A percentile compares a stretch with the other conserved stretches of the same genome.
These are phyloP conservation scores for Rhodotorula graminis DNA, from an alignment of 768 basidiomycete genomes.

Conservation along the genomic window DNA sequence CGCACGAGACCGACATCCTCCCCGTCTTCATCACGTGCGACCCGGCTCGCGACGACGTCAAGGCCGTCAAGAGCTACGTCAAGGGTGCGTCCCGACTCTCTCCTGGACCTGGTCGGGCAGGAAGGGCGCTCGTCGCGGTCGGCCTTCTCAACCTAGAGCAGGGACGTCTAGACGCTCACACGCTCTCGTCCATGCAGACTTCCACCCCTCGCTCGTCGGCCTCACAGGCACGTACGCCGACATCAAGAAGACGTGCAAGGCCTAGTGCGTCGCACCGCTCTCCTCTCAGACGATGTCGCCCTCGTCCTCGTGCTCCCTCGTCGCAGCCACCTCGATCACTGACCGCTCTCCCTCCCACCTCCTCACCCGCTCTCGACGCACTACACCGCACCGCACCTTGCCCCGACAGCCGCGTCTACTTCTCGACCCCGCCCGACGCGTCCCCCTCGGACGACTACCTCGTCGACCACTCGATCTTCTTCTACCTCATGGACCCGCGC, in stretches of 20 bases:
- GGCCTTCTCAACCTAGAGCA: not conserved
- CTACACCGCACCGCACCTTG: not conserved
- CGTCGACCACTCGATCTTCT: conserved; percentile 64
- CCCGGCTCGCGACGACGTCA: conserved; percentile 76
- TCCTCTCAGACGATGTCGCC: not conserved
- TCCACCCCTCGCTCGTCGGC: conserved; percentile 84
- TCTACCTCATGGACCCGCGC: conserved; percentile 94
- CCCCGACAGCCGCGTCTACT: conserved; percentile 68
- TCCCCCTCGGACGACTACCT: conserved; percentile 81
- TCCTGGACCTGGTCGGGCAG: too few species aligned
- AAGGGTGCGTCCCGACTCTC: conserved; percentile 40
- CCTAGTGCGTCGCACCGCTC: conserved; percentile 52
- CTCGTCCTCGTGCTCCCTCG: too few species aligned
- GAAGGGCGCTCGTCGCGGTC: not conserved
- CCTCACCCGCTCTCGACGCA: too few species aligned
- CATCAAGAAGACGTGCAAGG: conserved; percentile 83
- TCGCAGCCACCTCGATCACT: not conserved
- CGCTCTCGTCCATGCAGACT: conserved; percentile 56
- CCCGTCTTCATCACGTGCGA: conserved; percentile 96
- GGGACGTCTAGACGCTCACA: not conserved
- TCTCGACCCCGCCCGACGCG: conserved; percentile 80
- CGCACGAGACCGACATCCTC: conserved; percentile 62
- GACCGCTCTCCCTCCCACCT: too few species aligned
- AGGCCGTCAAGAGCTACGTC: conserved; percentile 52
- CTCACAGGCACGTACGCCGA: conserved; percentile 79